Evolutionary conservation across 2,329 filamentous ascomycete genomes (phyloP).

Genomic region (Colletotrichum sp.): DNA sequence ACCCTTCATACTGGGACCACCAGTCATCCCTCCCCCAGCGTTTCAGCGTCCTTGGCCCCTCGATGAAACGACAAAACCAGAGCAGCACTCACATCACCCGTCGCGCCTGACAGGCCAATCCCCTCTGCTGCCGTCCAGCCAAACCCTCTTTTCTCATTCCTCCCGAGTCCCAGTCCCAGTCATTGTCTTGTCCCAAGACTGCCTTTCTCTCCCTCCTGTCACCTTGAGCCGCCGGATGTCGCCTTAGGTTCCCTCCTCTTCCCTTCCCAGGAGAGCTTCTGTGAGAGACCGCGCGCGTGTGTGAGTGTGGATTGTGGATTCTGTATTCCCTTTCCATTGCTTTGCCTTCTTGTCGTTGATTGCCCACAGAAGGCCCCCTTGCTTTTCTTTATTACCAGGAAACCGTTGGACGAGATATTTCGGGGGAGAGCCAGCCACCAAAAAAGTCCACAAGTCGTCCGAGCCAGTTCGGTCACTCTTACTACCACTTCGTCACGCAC

Average conservation of each 20-base stretch:
- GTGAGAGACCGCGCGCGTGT: background rate
- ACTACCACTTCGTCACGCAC: background rate
- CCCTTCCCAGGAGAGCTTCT: background rate
- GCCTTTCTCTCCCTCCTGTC: background rate
- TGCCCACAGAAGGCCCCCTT: background rate
- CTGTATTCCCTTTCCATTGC: background rate
- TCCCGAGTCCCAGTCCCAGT: background rate
- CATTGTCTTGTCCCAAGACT: background rate
- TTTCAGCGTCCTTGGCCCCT: slow-evolving; percentile 21
- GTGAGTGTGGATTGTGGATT: background rate
- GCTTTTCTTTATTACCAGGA: slow-evolving; percentile 7
- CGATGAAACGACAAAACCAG: slow-evolving; percentile 20
- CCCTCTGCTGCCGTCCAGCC: slow-evolving; percentile 11
- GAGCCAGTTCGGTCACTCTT: background rate
- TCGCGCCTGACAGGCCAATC: slow-evolving; percentile 20
- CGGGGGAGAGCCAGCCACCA: slow-evolving; percentile 8
- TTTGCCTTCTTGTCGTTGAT: background rate
- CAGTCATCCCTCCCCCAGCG: slow-evolving; percentile 7
- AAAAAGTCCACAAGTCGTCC: background rate
- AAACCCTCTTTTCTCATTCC: slow-evolving; percentile 3
- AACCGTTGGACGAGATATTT: slow-evolving; percentile 14
- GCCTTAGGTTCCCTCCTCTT: background rate
- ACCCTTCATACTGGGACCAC: slow-evolving; percentile 5
- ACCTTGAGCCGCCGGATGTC: background rate
- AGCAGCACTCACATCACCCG: slow-evolving; percentile 5